phyloP scores from a whole-genome alignment of 768 basidiomycete species.

The Phaeolepiota aurea region DNA sequence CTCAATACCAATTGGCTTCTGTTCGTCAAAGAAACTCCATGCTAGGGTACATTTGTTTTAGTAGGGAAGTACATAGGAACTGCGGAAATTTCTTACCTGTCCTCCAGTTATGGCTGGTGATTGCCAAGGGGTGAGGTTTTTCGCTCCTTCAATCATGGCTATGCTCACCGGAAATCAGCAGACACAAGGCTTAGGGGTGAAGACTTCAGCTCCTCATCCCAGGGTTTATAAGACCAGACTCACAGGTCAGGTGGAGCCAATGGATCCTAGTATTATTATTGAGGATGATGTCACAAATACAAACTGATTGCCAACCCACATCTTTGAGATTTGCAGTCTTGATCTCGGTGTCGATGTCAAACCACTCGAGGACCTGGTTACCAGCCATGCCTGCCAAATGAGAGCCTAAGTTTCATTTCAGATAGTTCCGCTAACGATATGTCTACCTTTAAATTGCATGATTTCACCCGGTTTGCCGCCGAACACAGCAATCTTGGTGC shows the following conservation, averaged over 20 bases:
- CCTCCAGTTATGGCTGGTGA: constrained; percentile 36
- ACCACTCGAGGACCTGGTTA: constrained; percentile 57
- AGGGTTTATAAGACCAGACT: constrained; percentile 10
- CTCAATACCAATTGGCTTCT: constrained; percentile 30
- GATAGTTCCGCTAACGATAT: not conserved
- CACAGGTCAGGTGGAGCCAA: constrained; percentile 35
- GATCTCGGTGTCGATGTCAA: constrained; percentile 50
- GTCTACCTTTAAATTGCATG: constrained; percentile 41
- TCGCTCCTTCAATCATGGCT: too few species aligned
- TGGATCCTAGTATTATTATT: constrained; percentile 21
- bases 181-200: constrained; percentile 24
- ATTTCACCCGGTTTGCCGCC: constrained; percentile 45
- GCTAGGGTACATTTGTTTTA: constrained; percentile 17
- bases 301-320: constrained; percentile 16
- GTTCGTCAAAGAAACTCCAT: constrained; percentile 35
- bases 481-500: constrained; percentile 45
- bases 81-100: constrained; percentile 21
- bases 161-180: constrained; percentile 32
- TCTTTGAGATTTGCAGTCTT: constrained; percentile 47
- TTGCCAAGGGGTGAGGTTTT: too few species aligned
- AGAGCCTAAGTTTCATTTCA: not conserved
- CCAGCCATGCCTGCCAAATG: constrained; percentile 45
- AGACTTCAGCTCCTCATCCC: too few species aligned
- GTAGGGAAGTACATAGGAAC: not conserved
- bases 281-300: not conserved